Evolutionary conservation across 352 stramenopile species (phyloP).

Genomic region (Globisporangium orthogonon): DNA sequence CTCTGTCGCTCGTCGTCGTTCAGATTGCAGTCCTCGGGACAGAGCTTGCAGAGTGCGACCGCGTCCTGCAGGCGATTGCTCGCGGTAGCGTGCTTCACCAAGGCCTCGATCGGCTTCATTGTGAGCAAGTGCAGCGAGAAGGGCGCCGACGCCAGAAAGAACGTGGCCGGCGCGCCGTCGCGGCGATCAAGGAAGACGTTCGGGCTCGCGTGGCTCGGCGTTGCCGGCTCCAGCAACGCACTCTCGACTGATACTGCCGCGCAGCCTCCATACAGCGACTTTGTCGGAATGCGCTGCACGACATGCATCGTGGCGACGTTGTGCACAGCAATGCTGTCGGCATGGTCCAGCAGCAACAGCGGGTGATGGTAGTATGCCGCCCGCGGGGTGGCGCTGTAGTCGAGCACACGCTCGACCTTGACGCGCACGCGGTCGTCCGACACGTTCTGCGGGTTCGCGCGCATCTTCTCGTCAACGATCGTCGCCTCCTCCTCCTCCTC

Average conservation of each 20-base stretch:
- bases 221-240: constrained; percentile 6
- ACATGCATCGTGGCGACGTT: constrained; percentile 50
- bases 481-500: constrained; percentile 12
- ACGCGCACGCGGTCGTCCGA: constrained; percentile 35
- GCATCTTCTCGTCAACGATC: constrained; percentile 10
- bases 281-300: constrained; percentile 54
- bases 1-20: constrained; percentile 39
- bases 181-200: not conserved
- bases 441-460: constrained; percentile 25
- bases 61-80: constrained; percentile 42
- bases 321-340: constrained; percentile 53
- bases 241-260: constrained; percentile 16
- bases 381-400: constrained; percentile 38
- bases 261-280: constrained; percentile 31
- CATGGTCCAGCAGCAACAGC: constrained; percentile 57
- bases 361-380: constrained; percentile 54
- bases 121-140: constrained; percentile 44
- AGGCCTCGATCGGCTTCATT: constrained; percentile 47
- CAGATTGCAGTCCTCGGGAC: constrained; percentile 55
- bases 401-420: constrained; percentile 37
- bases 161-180: constrained; percentile 16
- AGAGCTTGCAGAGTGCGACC: constrained; percentile 57
- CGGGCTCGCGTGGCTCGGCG: not conserved
- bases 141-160: constrained; percentile 34
- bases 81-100: constrained; percentile 35